Conservation (phyloP, 352 stramenopile species). For the Pythium dissotocum region DNA sequence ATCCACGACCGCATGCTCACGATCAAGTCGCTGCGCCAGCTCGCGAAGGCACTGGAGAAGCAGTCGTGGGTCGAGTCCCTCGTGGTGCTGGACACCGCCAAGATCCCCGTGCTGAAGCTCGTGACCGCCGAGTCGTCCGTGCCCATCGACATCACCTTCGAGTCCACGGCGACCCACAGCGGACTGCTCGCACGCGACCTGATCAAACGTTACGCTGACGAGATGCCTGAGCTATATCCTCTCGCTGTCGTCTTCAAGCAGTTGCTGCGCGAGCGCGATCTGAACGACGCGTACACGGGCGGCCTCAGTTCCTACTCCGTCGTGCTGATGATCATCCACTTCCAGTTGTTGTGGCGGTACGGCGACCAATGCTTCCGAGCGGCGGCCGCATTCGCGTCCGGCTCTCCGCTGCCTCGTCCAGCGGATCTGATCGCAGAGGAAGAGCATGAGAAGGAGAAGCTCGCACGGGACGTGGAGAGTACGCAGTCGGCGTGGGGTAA, state of each 20-base stretch:
- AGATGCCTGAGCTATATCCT: conserved; percentile 87
- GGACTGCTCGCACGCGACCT: conserved; percentile 81
- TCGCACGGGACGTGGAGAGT: neutral
- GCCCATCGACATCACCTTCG: conserved; percentile 86
- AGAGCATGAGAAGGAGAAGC: conserved; percentile 9
- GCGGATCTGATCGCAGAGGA: conserved; percentile 29
- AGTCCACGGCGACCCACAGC: conserved; percentile 79
- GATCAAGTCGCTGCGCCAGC: conserved; percentile 53
- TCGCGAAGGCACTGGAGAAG: conserved; percentile 56
- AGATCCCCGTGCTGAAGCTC: conserved; percentile 85
- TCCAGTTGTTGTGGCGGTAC: conserved; percentile 70
- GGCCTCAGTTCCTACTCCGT: conserved; percentile 91
- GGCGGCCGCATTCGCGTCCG: conserved; percentile 24
- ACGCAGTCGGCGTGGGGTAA: neutral
- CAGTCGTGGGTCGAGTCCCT: conserved; percentile 82
- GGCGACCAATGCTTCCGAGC: conserved; percentile 27
- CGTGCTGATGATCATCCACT: conserved; percentile 92
- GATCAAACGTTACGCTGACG: conserved; percentile 81
- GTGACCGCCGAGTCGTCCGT: conserved; percentile 74
- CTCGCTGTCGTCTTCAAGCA: conserved; percentile 91
- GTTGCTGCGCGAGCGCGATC: conserved; percentile 81
- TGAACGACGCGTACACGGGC: conserved; percentile 92
- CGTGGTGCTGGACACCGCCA: conserved; percentile 79
- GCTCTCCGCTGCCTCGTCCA: conserved; percentile 24
- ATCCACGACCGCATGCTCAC: conserved; percentile 60